Evolutionary conservation across 2,329 filamentous ascomycete species (phyloP), one percentile per base, ranked within the genome.

Genomic region (Stagonosporopsis cucurbitacearum): DNA sequence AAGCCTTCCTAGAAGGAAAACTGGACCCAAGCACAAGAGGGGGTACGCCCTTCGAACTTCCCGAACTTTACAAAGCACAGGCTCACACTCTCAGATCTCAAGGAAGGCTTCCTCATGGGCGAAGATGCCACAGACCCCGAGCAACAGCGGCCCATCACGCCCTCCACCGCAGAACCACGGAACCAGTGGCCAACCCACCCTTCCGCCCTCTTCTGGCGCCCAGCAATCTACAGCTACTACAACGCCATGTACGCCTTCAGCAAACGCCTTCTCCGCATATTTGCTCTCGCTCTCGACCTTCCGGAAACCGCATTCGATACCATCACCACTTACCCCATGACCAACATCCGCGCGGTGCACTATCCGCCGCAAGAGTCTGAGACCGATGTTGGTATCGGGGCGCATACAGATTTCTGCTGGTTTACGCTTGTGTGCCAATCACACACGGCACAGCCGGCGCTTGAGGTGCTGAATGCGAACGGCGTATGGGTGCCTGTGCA

Each of bases 331-430:
- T 71, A 75, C 33, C 78, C 78, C 20, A 77, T 78, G 65, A 77
- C 77, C 32, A 78, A 78, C 35, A 72, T 79, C 62, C 66, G 76
- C 50, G 67, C 72, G 7, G 66, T 78, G 2, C 75, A 79, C 58
- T 79, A 79, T 57, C 78, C 78, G 6, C 75, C 75, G 0, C 72
- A 74, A 50, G 36, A 57, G 9, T 66, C 59, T 5, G 66, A 72
- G 25, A 13, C 48, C 8, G 66, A 75, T 43, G 73, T 76, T 4
- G 76, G 77, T 1, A 71, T 79, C 13, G 76, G 77, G 9, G 77
- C 77, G 0, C 77, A 79, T 50, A 72, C 76, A 2, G 77, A 79
- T 50, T 78, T 78, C 56, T 76, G 72, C 53, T 78, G 76, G 71
- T 74, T 79, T 59, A 79, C 77, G 0, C 68, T 79, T 11, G 76